These are phyloP conservation scores for Rhinocladiella similis DNA, from an alignment of 2,329 filamentous ascomycete species.

Conservation along the genomic window DNA sequence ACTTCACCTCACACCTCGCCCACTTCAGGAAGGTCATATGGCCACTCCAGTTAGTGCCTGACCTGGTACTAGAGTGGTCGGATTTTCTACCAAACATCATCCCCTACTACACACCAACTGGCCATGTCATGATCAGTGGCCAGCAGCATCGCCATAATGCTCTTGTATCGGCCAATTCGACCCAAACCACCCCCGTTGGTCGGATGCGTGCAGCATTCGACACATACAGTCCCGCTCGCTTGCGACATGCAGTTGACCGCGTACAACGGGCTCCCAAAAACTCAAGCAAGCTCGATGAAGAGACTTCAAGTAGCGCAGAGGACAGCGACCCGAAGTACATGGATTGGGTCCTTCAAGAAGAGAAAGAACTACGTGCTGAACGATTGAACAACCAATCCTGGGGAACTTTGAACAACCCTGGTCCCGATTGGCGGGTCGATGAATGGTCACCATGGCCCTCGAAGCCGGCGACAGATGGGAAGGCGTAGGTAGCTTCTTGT, in stretches of 20 bases:
- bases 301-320: not conserved
- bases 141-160: constrained; percentile 14
- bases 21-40: constrained; percentile 28
- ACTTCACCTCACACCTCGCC: constrained; percentile 17
- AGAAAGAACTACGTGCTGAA: not conserved
- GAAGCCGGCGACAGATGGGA: not conserved
- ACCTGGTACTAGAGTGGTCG: constrained; percentile 49
- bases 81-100: constrained; percentile 45
- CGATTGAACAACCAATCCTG: not conserved
- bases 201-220: constrained; percentile 20
- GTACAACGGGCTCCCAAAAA: constrained; percentile 1
- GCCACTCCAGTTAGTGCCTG: constrained; percentile 41
- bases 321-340: not conserved
- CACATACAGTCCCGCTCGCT: constrained; percentile 14
- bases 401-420: not conserved
- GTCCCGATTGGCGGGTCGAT: not conserved
- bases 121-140: constrained; percentile 35
- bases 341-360: not conserved
- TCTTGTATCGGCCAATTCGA: constrained; percentile 12
- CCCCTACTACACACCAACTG: constrained; percentile 39
- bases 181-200: constrained; percentile 15
- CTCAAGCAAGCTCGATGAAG: constrained; percentile 7
- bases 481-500: too few relatives aligned
- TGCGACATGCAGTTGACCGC: constrained; percentile 11
- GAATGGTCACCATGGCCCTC: not conserved